These are phyloP conservation scores for Diaporthe nobilis DNA, from an alignment of 2,329 filamentous ascomycete genomes.

Conservation along the genomic window DNA sequence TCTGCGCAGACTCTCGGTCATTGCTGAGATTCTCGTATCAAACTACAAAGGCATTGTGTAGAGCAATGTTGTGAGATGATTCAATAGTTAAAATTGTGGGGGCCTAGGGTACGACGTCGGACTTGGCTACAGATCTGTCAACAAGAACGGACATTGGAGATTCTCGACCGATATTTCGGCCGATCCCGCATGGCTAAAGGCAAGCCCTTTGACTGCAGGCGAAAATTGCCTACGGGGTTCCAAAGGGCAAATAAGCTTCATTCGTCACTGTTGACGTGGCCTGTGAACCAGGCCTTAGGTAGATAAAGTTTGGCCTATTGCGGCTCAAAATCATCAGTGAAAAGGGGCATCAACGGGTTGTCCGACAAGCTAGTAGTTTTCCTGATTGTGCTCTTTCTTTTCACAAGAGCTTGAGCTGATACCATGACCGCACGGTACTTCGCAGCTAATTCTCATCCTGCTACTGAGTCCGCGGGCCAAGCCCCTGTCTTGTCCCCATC, in stretches of 20 bases:
- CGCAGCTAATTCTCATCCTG: too few species aligned
- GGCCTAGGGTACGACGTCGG: background rate
- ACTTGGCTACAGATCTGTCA: slow-evolving; percentile 1
- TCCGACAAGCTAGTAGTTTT: too few species aligned
- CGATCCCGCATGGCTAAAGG: background rate
- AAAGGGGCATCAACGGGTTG: background rate
- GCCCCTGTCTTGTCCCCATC: too few species aligned
- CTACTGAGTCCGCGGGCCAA: too few species aligned
- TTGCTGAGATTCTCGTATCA: background rate
- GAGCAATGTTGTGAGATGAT: background rate
- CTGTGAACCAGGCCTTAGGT: background rate
- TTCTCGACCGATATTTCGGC: background rate
- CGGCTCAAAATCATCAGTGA: background rate
- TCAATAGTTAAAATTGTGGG: slow-evolving; percentile 4
- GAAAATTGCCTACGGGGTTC: background rate
- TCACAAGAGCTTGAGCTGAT: too few species aligned
- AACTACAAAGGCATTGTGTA: background rate
- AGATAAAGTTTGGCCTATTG: background rate
- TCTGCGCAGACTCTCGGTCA: background rate
- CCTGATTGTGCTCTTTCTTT: too few species aligned
- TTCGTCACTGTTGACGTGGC: slow-evolving; percentile 12
- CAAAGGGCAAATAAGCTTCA: background rate
- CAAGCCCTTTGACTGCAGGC: background rate
- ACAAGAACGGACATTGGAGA: background rate
- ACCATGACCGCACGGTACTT: background rate